A percentile compares a stretch with the other conserved stretches of the same genome.
Conservation (phyloP, 306 rosid species). For the Nissolia schottii region DNA sequence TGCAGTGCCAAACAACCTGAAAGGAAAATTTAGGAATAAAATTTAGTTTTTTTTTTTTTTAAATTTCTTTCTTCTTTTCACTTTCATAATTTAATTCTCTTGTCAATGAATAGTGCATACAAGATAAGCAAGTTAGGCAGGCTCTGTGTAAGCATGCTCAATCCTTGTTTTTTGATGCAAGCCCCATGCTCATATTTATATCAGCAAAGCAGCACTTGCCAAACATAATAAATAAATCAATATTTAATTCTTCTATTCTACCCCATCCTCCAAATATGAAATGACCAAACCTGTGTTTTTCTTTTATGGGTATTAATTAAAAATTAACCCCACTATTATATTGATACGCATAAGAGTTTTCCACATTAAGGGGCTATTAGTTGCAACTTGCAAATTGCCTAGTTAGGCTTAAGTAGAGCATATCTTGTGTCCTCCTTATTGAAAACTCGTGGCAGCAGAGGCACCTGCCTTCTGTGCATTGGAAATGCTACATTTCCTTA, state of each 20-base stretch:
- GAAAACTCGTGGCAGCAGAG: constrained; percentile 13
- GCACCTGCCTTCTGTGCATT: constrained; percentile 25
- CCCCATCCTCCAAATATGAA: neutral
- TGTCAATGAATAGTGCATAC: constrained; percentile 50
- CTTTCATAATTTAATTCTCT: constrained; percentile 37
- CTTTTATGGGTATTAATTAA: neutral
- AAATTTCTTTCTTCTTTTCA: too few relatives aligned
- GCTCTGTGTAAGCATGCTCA: constrained; percentile 33
- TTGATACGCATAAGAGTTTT: neutral
- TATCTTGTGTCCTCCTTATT: constrained; percentile 18
- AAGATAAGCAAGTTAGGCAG: constrained; percentile 43
- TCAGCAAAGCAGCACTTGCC: constrained; percentile 17
- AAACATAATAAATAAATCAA: neutral
- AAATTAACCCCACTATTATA: neutral
- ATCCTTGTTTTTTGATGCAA: constrained; percentile 43
- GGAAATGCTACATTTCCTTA: constrained; percentile 22
- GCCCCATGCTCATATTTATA: constrained; percentile 38
- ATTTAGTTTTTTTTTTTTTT: neutral
- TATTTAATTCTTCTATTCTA: constrained; percentile 9
- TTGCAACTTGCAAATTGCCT: constrained; percentile 11
- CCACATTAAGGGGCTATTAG: constrained; percentile 1
- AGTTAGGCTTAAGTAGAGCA: neutral
- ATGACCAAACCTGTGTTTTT: neutral
- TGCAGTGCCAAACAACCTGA: constrained; percentile 51
- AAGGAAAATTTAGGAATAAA: constrained; percentile 39